Base-by-base conservation (phyloP, 305 asterid species). In the Solanum hybrid region DNA sequence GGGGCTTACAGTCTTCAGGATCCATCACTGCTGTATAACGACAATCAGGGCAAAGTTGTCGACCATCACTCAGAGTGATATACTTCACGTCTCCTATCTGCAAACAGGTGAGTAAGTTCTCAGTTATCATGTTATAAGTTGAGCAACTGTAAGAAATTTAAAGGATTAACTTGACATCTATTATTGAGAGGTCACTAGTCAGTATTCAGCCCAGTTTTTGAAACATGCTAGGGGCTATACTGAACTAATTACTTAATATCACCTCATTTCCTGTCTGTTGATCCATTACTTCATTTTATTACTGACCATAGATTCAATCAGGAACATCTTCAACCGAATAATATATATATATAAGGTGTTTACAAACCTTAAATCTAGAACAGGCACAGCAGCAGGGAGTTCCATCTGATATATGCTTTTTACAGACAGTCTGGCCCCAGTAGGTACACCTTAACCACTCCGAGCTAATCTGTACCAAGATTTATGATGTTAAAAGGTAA, bases 21-120 rank as follows among this genome's bases (percentile, higher is more conserved):
- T 93, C 95, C 95, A 94, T 93, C 29, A 95, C 90, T 41, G 95
- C 93, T 1, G 96, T 92, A 92, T 93, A 94, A 34, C 89, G 89
- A 90, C 96, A 94, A 92, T 95, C 97, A 88, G 91, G 89, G 93
- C 96, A 95, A 89, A 94, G 95, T 72, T 91, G 93, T 70, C 97
- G 94, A 41, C 93, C 95, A 75, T 95, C 97, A 34, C 91, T 92
- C 84, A 93, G 95, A 87, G 91, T 90, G 29, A 93, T 93, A 90
- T 73, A 93, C 90, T 89, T 93, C 22, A 91, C 89, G 8, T 92
- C 92, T 89, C 91, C 89, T 14, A 94, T 90, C 97, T 95, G 93
- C 78, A 90, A 90, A 80, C 79, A 81, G 15, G 27, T 41, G 72
- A 41, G 72, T 41, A 45, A 15, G 68, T 39, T 81, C 36, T 41